Evolutionary conservation across 139 green algal genomes (phyloP), one percentile per base, ranked within the genome.

Genomic region (Chlamydomonas eustigma): DNA sequence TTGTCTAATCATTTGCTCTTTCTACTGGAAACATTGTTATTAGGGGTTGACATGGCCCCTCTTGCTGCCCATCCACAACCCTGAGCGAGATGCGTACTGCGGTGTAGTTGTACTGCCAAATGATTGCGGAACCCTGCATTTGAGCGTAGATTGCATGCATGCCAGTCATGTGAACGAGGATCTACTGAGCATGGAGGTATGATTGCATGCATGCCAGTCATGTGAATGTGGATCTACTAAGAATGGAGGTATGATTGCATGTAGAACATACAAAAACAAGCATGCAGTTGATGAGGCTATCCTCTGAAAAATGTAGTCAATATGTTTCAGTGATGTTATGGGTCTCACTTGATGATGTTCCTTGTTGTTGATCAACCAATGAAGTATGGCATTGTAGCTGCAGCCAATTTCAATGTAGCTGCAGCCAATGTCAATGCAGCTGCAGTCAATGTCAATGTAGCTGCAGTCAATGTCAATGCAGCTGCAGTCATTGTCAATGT

Each of bases 41-140:
- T 18, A 58, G 44, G 44, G 76, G 4, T 38, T 85, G 34, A 18
- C 78, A n/a, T 90, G 85, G 81, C 90, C 89, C 4, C 76, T 88
- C 31, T 81, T 95, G 34, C 36, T 96, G 52, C 92, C 92, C 0
- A 87, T 96, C 68, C 88, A 93, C 64, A 88, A 96, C 52, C 81
- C 79, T 0, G 74, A 91, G 73, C 69, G 91, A 0, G 91, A 96
- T 76, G 88, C 83, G 1, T 88, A 89, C 74, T 83, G 68, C n/a
- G 91, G 91, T n/a, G 51, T 86, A 6, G 84, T 81, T 38, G 75
- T 79, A 64, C 36, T 85, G 44, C 66, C 44, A 18, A 18, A 18
- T 12, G 12, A 58, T 12, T n/a, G n/a, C n/a, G 44, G 44, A 12
- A 58, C 44, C 12, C 12, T 18, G 12, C 44, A 18, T 12, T 18